Evolutionary conservation across 208 protist genomes (phyloP).

Genomic region (Acanthamoeba castellanii): DNA sequence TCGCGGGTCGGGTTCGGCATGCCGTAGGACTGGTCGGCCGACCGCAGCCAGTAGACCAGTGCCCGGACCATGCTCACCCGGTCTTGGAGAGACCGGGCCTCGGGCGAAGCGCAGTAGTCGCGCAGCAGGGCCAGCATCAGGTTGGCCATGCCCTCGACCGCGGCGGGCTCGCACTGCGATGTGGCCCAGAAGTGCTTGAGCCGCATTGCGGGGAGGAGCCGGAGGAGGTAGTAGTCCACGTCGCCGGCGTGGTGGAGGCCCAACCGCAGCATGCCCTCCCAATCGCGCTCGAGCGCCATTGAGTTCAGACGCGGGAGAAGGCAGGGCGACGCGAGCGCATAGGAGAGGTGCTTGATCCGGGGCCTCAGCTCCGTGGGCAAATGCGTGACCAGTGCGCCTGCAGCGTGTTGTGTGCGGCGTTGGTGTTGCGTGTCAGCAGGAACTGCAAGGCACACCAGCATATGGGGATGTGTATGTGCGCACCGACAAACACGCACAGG

Average conservation of each 20-base stretch:
- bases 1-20: not conserved
- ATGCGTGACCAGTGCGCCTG: too few relatives aligned
- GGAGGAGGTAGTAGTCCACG: not conserved
- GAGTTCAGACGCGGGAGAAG: not conserved
- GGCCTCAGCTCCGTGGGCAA: not conserved
- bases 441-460: too few relatives aligned
- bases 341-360: not conserved
- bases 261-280: not conserved
- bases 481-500: too few relatives aligned
- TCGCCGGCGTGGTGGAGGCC: not conserved
- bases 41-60: not conserved
- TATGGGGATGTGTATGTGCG: too few relatives aligned
- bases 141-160: not conserved
- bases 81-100: not conserved
- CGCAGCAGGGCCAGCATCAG: not conserved
- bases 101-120: not conserved
- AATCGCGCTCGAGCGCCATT: not conserved
- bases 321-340: not conserved
- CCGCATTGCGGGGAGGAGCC: not conserved
- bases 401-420: too few relatives aligned
- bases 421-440: too few relatives aligned
- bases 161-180: not conserved
- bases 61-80: not conserved
- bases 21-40: not conserved
- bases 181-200: too few relatives aligned